Evolutionary conservation across 192 early-diverging fungal species (phyloP).

Genomic region (Spinellus fusiger): DNA sequence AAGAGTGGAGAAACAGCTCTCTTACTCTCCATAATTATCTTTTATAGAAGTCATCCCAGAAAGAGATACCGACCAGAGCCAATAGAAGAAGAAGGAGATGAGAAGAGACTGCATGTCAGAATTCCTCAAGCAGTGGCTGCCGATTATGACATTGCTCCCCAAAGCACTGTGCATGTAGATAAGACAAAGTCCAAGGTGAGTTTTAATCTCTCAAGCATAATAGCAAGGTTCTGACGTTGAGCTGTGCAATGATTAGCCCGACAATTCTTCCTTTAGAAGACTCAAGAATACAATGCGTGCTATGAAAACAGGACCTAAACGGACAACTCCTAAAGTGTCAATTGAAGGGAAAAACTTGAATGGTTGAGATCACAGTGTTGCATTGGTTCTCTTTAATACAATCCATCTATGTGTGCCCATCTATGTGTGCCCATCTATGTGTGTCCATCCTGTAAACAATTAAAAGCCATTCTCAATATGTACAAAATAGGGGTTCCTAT

Average conservation of each 20-base stretch:
- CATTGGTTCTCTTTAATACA: too few relatives aligned
- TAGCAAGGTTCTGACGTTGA: background rate
- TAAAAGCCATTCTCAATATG: too few relatives aligned
- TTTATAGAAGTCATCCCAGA: slow-evolving; percentile 14
- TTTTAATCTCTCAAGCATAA: background rate
- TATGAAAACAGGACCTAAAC: slow-evolving; percentile 25
- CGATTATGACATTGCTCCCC: slow-evolving; percentile 36
- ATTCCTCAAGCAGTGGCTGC: slow-evolving; percentile 28
- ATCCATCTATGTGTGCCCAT: too few relatives aligned
- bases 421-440: too few relatives aligned
- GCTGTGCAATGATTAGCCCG: slow-evolving; percentile 1
- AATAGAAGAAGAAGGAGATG: slow-evolving; percentile 16
- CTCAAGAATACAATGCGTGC: slow-evolving; percentile 29
- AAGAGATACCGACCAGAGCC: slow-evolving; percentile 18
- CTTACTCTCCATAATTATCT: background rate
- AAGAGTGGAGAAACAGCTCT: background rate
- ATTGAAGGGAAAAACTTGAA: slow-evolving; percentile 25
- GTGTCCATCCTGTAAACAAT: too few relatives aligned
- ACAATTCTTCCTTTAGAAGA: slow-evolving; percentile 17
- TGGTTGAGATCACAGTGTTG: too few relatives aligned
- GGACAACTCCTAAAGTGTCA: slow-evolving; percentile 22
- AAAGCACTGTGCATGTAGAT: slow-evolving; percentile 27
- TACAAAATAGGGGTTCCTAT: too few relatives aligned
- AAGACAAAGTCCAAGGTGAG: slow-evolving; percentile 19
- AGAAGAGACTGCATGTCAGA: slow-evolving; percentile 21